Percentiles rank a stretch among this genome's conserved stretches.
Evolutionary conservation across 1,284 basidiomycete species (phyloP).

Genomic region (Microbotryomycetes sp.): DNA sequence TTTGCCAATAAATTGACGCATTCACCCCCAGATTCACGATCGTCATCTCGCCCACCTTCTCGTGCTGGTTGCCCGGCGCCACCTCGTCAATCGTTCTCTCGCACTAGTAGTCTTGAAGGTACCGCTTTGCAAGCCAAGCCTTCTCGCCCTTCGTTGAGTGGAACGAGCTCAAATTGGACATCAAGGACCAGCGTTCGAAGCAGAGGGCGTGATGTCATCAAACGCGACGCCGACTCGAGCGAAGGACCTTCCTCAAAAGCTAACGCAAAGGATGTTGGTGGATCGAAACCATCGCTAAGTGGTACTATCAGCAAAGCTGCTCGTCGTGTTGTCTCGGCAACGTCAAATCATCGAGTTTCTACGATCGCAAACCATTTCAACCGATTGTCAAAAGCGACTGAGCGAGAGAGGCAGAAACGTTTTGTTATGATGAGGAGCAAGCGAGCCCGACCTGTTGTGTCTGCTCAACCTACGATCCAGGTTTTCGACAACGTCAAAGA

Average conservation of each 20-base stretch:
- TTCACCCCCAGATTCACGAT: constrained; percentile 10
- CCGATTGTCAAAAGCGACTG: constrained; percentile 49
- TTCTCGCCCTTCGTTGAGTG: background rate
- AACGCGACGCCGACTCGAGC: background rate
- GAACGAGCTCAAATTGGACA: background rate
- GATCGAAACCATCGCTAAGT: background rate
- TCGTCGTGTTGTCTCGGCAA: background rate
- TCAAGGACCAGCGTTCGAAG: background rate
- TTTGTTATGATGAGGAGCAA: constrained; percentile 59
- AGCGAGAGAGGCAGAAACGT: constrained; percentile 49
- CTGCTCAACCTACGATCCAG: constrained; percentile 80
- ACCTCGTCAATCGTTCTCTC: constrained; percentile 4
- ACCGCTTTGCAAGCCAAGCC: background rate
- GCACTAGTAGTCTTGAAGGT: background rate
- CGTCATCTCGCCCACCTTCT: background rate
- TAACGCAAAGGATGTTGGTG: background rate
- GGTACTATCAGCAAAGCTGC: background rate
- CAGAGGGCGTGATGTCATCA: background rate
- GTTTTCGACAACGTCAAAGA: constrained; percentile 87
- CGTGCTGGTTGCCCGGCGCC: constrained; percentile 4
- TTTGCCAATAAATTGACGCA: background rate
- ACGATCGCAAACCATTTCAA: constrained; percentile 52
- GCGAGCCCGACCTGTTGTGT: constrained; percentile 85
- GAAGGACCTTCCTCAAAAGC: background rate
- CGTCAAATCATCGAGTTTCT: constrained; percentile 43